Evolutionary conservation across 306 rosid genomes (phyloP), one percentile per base, ranked within the genome.

Genomic region (Cicer chorassanicum): DNA sequence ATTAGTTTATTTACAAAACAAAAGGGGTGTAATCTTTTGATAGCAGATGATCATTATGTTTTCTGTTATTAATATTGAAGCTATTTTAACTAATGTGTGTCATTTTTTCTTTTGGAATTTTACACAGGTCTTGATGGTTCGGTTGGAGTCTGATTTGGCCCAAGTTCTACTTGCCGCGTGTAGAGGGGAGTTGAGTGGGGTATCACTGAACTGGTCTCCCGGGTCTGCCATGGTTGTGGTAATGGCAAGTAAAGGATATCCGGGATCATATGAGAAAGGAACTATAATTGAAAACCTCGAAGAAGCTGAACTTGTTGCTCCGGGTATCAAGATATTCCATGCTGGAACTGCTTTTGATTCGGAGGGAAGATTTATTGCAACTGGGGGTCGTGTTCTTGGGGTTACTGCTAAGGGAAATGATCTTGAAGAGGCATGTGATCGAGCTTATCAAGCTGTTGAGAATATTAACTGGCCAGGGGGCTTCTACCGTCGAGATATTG

Each of bases 211-310:
- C 74, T 94, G 99, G 99, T 94, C 98, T 4, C 85, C 90, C 0
- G 97, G 93, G 15, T 92, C 96, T 16, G 96, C 99, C 53, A 89
- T 94, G 96, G 97, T 94, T 56, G 99, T 94, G 64, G 99, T 94
- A 72, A 88, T 94, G 99, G 99, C 99, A 72, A 92, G 96, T 85
- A 86, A 88, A 4, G 99, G 99, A 41, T 94, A 94, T 77, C 98
- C 98, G 0, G 97, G 93, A 57, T 38, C 92, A 29, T 94, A 92
- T n/a, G 84, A 87, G 89, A 92, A 94, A 85, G 99, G 97, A 76
- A 87, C 96, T 39, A 73, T 90, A 71, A 92, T 94, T 59, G 68
- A 51, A 66, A 90, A 90, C 87, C 89, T 94, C 29, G 93, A 92
- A 69, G 89, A 89, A 72, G 96, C 98, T 4, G 96, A 92, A 85